These are phyloP conservation scores for Nakaseomyces glabratus DNA, from an alignment of 1,139 yeast species.

Conservation along the genomic window DNA sequence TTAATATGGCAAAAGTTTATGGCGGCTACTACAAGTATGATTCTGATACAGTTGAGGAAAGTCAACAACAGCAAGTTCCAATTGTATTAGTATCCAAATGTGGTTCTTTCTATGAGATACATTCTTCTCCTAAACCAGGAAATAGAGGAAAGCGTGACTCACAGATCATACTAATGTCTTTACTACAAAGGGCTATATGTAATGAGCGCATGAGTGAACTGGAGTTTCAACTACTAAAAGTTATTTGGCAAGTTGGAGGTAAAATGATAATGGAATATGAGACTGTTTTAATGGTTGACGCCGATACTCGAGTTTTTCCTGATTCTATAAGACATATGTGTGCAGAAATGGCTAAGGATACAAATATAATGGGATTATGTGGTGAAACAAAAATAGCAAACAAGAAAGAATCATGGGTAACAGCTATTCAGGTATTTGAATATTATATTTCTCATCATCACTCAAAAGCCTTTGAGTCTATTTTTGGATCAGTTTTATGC, in stretches of 20 bases:
- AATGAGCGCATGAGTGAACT: slow-evolving; percentile 96
- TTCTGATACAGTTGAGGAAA: slow-evolving; percentile 60
- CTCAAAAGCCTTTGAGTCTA: slow-evolving; percentile 92
- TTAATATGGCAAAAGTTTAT: slow-evolving; percentile 93
- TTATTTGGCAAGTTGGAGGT: slow-evolving; percentile 82
- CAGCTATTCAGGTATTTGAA: slow-evolving; percentile 92
- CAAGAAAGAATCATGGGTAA: slow-evolving; percentile 80
- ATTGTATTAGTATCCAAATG: slow-evolving; percentile 76
- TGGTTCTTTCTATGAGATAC: slow-evolving; percentile 81
- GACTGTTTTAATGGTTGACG: slow-evolving; percentile 87
- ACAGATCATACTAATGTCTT: slow-evolving; percentile 87
- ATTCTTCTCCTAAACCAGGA: slow-evolving; percentile 71
- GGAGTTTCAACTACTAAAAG: slow-evolving; percentile 71
- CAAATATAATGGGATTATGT: slow-evolving; percentile 87
- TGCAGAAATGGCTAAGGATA: slow-evolving; percentile 87
- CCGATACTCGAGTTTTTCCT: slow-evolving; percentile 87
- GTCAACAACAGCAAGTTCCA: slow-evolving; percentile 86
- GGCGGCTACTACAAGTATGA: slow-evolving; percentile 86
- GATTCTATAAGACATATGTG: slow-evolving; percentile 89
- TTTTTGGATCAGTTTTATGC: slow-evolving; percentile 95
- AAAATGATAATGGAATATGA: slow-evolving; percentile 83
- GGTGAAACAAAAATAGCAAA: slow-evolving; percentile 95
- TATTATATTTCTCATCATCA: slow-evolving; percentile 95
- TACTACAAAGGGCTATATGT: slow-evolving; percentile 81
- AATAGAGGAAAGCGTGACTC: slow-evolving; percentile 98